Evolutionary conservation across 805 yeast species (phyloP).

Genomic region (Cyberlindnera veronae): DNA sequence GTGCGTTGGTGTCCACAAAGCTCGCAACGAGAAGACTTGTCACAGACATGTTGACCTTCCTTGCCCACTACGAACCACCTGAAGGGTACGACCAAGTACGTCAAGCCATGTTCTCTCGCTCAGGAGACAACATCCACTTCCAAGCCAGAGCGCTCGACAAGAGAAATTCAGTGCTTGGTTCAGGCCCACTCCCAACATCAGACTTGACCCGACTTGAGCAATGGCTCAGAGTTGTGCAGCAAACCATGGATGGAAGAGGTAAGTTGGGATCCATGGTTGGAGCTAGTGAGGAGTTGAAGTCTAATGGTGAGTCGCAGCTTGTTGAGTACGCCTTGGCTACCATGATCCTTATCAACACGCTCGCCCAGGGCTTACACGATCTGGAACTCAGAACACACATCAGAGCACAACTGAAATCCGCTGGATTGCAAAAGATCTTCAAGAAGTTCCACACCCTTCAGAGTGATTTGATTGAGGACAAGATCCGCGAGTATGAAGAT

Average conservation of each 20-base stretch:
- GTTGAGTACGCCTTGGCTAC: slow-evolving; percentile 71
- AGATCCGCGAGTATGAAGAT: slow-evolving; percentile 59
- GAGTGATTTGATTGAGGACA: slow-evolving; percentile 58
- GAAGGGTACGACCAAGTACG: slow-evolving; percentile 56
- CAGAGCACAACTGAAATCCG: slow-evolving; percentile 55
- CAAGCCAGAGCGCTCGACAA: slow-evolving; percentile 33
- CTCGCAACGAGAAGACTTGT: slow-evolving; percentile 74
- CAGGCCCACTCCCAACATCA: slow-evolving; percentile 23
- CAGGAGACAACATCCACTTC: slow-evolving; percentile 29
- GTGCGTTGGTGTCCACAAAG: slow-evolving; percentile 72
- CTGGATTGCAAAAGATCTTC: slow-evolving; percentile 53
- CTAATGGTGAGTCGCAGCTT: slow-evolving; percentile 56
- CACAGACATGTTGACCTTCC: slow-evolving; percentile 66
- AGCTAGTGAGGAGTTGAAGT: slow-evolving; percentile 76
- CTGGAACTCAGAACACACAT: slow-evolving; percentile 48
- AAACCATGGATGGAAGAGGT: slow-evolving; percentile 80
- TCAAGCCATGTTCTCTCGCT: slow-evolving; percentile 29
- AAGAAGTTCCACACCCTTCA: slow-evolving; percentile 48
- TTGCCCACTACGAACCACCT: slow-evolving; percentile 44
- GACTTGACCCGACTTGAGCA: slow-evolving; percentile 59
- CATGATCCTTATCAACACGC: slow-evolving; percentile 63
- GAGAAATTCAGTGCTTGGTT: slow-evolving; percentile 28
- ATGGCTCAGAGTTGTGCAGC: slow-evolving; percentile 67
- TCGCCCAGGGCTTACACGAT: slow-evolving; percentile 40
- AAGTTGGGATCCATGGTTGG: slow-evolving; percentile 89